These are phyloP conservation scores for Phenoliferia sp. DNA, from an alignment of 1,284 basidiomycete genomes.

Conservation along the genomic window DNA sequence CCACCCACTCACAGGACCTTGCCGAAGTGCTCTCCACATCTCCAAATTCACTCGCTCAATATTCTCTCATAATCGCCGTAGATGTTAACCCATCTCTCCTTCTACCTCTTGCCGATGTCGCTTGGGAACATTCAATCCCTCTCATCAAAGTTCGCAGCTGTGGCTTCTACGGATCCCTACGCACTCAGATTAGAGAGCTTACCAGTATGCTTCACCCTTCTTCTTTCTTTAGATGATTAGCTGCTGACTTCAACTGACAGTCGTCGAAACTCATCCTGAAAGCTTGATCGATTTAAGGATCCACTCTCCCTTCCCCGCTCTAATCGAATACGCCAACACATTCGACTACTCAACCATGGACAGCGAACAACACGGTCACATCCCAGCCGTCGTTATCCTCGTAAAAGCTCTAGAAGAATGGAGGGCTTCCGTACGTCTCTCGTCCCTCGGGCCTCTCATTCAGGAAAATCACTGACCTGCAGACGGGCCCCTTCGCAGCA, in stretches of 20 bases:
- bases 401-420: conserved; percentile 76
- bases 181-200: conserved; percentile 80
- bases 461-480: not conserved
- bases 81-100: conserved; percentile 53
- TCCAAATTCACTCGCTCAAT: conserved; percentile 52
- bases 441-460: not conserved
- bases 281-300: conserved; percentile 72
- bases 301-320: conserved; percentile 77
- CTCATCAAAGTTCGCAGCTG: conserved; percentile 73
- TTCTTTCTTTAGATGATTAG: not conserved
- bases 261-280: conserved; percentile 83
- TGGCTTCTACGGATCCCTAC: conserved; percentile 83
- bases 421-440: conserved; percentile 58
- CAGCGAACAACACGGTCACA: conserved; percentile 75
- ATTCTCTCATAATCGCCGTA: conserved; percentile 77
- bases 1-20: conserved; percentile 10
- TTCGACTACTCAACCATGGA: conserved; percentile 73
- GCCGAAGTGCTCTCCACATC: conserved; percentile 14
- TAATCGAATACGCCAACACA: conserved; percentile 64
- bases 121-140: conserved; percentile 51
- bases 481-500: conserved; percentile 50
- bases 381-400: conserved; percentile 81
- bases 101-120: conserved; percentile 50
- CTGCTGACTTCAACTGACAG: no score
- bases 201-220: conserved; percentile 54